A percentile compares a stretch with the other conserved stretches of the same genome.
phyloP scores from a whole-genome alignment of 2,329 filamentous ascomycete genomes.

The Ceratocystis albifundus region DNA sequence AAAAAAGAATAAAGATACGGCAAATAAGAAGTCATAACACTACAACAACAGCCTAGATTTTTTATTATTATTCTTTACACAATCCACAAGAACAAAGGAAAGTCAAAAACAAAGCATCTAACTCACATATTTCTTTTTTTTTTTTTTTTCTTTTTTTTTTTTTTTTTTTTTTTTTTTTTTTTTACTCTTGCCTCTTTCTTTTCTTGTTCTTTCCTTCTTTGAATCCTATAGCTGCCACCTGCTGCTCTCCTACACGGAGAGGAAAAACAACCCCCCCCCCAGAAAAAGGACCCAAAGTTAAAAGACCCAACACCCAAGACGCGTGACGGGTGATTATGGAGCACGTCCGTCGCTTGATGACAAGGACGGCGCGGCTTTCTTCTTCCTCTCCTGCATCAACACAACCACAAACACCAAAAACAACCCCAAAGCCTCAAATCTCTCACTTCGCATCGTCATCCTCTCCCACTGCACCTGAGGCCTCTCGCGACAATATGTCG shows the following conservation, averaged over 20 bases:
- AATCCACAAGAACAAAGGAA: not conserved
- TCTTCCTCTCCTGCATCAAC: conserved; percentile 9
- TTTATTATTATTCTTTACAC: not conserved
- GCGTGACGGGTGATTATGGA: conserved; percentile 17
- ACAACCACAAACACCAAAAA: not conserved
- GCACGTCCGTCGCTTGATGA: conserved; percentile 18
- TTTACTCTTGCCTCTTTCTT: not conserved
- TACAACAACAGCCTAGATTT: not conserved
- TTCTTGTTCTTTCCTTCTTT: not conserved
- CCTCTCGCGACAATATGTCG: not conserved
- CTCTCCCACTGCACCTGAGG: not conserved
- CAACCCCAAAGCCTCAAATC: not conserved
- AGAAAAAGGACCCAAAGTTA: too few species aligned
- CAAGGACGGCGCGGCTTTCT: conserved; percentile 13
- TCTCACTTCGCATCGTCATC: not conserved
- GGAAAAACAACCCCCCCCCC: too few species aligned
- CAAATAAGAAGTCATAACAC: not conserved
- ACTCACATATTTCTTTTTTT: not conserved
- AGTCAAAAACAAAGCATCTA: not conserved
- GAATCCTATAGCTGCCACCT: not conserved
- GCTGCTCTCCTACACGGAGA: not conserved
- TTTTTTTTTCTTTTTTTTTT: not conserved
- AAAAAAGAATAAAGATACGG: too few species aligned
- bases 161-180: not conserved
- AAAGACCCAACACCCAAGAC: conserved; percentile 9